Conservation (phyloP, 2,329 filamentous ascomycete species). For the Claviceps sorghi region DNA sequence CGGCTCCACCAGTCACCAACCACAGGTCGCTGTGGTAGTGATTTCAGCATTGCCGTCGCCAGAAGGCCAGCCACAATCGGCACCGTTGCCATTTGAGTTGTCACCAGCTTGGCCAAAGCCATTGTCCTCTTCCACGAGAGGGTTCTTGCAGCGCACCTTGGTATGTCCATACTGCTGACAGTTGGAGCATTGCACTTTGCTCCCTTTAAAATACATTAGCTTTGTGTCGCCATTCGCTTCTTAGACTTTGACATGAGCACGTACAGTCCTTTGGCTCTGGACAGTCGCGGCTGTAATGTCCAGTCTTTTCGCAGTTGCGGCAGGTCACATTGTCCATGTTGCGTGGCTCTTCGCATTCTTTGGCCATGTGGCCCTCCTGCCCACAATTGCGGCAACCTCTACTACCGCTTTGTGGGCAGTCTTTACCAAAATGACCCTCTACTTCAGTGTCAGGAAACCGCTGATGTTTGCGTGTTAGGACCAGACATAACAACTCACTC, state of each 20-base stretch:
- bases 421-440: constrained; percentile 48
- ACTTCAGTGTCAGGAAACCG: constrained; percentile 1
- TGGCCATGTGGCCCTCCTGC: constrained; percentile 41
- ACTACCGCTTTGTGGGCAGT: constrained; percentile 47
- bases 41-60: constrained; percentile 1
- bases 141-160: constrained; percentile 23
- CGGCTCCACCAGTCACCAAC: constrained; percentile 1
- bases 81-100: constrained; percentile 5
- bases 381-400: constrained; percentile 48
- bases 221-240: neutral
- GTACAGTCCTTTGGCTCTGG: constrained; percentile 34
- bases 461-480: neutral
- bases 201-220: constrained; percentile 14
- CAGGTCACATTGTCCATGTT: constrained; percentile 37
- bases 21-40: neutral
- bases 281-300: constrained; percentile 50
- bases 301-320: constrained; percentile 44
- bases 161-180: constrained; percentile 25
- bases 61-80: constrained; percentile 1
- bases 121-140: constrained; percentile 7
- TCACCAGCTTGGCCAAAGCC: constrained; percentile 5
- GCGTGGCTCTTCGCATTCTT: constrained; percentile 33
- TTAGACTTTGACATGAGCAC: constrained; percentile 6
- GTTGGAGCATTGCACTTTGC: constrained; percentile 24
- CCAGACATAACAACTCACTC: constrained; percentile 26